A percentile compares a stretch with the other conserved stretches of the same genome.
phyloP scores from a whole-genome alignment of 2,329 filamentous ascomycete genomes.

The Ascomycota sp. region DNA sequence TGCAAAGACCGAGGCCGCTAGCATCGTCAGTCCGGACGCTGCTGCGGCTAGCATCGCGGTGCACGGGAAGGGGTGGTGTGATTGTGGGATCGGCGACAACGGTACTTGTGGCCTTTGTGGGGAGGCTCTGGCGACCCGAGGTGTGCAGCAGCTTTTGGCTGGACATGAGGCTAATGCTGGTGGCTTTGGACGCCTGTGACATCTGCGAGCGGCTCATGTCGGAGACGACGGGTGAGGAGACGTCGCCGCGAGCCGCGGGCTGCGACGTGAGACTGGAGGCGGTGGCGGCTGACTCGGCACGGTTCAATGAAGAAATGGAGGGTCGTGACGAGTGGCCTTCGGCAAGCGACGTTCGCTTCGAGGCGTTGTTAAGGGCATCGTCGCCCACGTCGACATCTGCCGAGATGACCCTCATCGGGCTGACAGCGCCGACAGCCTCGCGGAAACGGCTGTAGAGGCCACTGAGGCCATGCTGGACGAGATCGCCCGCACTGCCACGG shows the following conservation, averaged over 20 bases:
- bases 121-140: slow-evolving; percentile 17
- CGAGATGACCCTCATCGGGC: slow-evolving; percentile 16
- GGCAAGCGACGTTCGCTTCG: slow-evolving; percentile 21
- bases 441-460: slow-evolving; percentile 74
- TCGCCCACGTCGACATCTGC: slow-evolving; percentile 5
- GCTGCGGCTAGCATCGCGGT: slow-evolving; percentile 24
- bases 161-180: slow-evolving; percentile 25
- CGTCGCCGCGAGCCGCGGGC: slow-evolving; percentile 11
- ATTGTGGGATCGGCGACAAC: slow-evolving; percentile 22
- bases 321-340: slow-evolving; percentile 20
- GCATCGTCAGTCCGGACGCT: slow-evolving; percentile 22
- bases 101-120: slow-evolving; percentile 22
- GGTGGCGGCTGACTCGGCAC: slow-evolving; percentile 17
- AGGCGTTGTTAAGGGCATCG: slow-evolving; percentile 21
- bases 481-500: slow-evolving; percentile 49
- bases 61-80: slow-evolving; percentile 27
- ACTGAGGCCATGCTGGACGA: slow-evolving; percentile 69
- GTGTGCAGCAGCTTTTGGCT: slow-evolving; percentile 19
- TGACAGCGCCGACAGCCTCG: slow-evolving; percentile 57
- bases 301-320: slow-evolving; percentile 19
- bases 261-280: slow-evolving; percentile 9
- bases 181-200: slow-evolving; percentile 23
- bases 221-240: slow-evolving; percentile 15
- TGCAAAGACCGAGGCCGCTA: slow-evolving; percentile 21
- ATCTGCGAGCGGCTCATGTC: slow-evolving; percentile 20